Conservation (phyloP, 768 basidiomycete species). For the Suillus americanus region DNA sequence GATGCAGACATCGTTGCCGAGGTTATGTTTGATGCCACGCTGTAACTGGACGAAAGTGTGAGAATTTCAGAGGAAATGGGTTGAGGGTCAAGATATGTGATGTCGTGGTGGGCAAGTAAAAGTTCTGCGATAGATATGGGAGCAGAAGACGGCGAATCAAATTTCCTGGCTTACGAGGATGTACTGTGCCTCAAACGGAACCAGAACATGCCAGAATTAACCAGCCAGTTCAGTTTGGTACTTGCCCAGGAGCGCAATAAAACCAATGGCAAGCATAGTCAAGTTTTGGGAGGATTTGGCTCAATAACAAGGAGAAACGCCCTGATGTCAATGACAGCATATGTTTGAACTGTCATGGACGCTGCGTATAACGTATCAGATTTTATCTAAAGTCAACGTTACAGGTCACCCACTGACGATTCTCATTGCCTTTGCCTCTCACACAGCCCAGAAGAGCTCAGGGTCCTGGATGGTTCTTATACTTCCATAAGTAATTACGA, state of each 20-base stretch:
- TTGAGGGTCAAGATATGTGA: constrained; percentile 11
- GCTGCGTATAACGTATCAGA: constrained; percentile 6
- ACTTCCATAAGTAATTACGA: constrained; percentile 43
- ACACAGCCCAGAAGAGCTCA: constrained; percentile 44
- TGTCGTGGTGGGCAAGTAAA: constrained; percentile 15
- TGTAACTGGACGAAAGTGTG: constrained; percentile 16
- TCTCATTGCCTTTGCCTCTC: constrained; percentile 8
- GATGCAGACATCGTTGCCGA: constrained; percentile 15
- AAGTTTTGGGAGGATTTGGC: constrained; percentile 12
- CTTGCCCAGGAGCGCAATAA: constrained; percentile 18
- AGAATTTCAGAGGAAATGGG: constrained; percentile 18
- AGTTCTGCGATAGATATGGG: not conserved
- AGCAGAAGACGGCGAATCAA: too few relatives aligned
- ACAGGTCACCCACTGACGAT: constrained; percentile 33
- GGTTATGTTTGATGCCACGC: constrained; percentile 16
- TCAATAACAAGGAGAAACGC: constrained; percentile 10
- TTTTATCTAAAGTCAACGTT: not conserved
- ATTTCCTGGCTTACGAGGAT: constrained; percentile 12
- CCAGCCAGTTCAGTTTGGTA: constrained; percentile 18
- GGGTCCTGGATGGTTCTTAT: constrained; percentile 37
- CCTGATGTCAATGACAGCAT: constrained; percentile 12
- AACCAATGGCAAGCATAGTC: constrained; percentile 16
- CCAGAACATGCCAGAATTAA: constrained; percentile 16
- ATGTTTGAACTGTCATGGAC: constrained; percentile 6
- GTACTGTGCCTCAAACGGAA: constrained; percentile 11